Conservation (phyloP, 768 basidiomycete genomes). For the Paxillus rubicundulus region DNA sequence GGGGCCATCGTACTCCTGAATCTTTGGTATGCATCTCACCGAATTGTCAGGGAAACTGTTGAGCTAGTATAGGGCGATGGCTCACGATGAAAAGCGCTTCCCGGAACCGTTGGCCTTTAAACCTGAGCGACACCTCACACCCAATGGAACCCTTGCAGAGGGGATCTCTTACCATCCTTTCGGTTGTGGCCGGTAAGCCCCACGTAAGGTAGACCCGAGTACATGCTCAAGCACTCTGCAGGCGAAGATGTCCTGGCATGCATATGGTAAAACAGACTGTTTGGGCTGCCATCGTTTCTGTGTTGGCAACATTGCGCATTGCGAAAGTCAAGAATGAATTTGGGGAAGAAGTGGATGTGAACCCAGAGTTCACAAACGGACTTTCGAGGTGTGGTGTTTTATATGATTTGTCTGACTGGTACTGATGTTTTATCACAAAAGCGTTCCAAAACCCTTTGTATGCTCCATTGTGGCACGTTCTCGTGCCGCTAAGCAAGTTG, state of each 20-base stretch:
- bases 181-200: conserved; percentile 28
- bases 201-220: neutral
- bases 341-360: conserved; percentile 30
- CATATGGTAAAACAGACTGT: conserved; percentile 32
- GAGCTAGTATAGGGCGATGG: conserved; percentile 37
- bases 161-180: conserved; percentile 6
- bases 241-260: conserved; percentile 33
- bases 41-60: neutral
- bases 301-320: conserved; percentile 29
- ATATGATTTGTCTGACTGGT: neutral
- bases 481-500: conserved; percentile 7
- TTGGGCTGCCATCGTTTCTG: conserved; percentile 32
- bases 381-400: conserved; percentile 13
- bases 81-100: conserved; percentile 51
- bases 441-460: conserved; percentile 24
- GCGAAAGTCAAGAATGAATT: conserved; percentile 23
- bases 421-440: conserved; percentile 8
- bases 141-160: conserved; percentile 12
- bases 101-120: conserved; percentile 50
- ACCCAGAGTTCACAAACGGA: conserved; percentile 24
- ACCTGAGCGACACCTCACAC: conserved; percentile 52
- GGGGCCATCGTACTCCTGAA: conserved; percentile 24
- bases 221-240: conserved; percentile 5
- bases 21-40: conserved; percentile 17
- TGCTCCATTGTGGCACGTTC: conserved; percentile 22